phyloP scores from a whole-genome alignment of 139 green algal species.

The Chlamydomonas sphaeroides region DNA sequence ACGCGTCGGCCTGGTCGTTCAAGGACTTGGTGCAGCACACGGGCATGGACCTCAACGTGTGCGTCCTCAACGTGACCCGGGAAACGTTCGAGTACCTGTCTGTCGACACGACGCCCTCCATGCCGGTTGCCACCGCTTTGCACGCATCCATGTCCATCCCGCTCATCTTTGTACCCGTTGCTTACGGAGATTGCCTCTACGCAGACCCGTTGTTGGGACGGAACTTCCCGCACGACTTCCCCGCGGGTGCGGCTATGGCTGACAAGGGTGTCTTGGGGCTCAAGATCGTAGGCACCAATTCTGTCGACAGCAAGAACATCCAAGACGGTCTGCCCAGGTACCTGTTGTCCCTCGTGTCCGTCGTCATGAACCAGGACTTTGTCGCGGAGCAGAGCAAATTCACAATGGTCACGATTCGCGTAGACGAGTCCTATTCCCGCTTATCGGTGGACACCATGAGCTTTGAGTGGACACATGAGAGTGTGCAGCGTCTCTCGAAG shows the following conservation, averaged over 20 bases:
- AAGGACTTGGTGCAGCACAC: not conserved
- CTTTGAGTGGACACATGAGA: not conserved
- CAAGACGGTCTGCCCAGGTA: not conserved
- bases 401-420: not conserved
- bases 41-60: not conserved
- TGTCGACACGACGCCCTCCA: not conserved
- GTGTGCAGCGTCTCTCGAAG: not conserved
- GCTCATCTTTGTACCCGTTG: slow-evolving; percentile 1
- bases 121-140: not conserved
- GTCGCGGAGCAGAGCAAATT: not conserved
- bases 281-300: not conserved
- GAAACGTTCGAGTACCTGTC: not conserved
- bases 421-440: not conserved
- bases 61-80: not conserved
- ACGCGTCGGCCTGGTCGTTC: not conserved
- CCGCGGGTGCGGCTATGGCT: not conserved
- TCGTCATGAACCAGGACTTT: not conserved
- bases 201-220: not conserved
- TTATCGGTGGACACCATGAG: not conserved
- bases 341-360: not conserved
- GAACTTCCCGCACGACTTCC: not conserved
- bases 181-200: not conserved
- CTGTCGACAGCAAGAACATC: not conserved
- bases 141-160: slow-evolving; percentile 10
- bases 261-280: not conserved